These are phyloP conservation scores for Rutstroemia sp. DNA, from an alignment of 2,329 filamentous ascomycete genomes.

Conservation along the genomic window DNA sequence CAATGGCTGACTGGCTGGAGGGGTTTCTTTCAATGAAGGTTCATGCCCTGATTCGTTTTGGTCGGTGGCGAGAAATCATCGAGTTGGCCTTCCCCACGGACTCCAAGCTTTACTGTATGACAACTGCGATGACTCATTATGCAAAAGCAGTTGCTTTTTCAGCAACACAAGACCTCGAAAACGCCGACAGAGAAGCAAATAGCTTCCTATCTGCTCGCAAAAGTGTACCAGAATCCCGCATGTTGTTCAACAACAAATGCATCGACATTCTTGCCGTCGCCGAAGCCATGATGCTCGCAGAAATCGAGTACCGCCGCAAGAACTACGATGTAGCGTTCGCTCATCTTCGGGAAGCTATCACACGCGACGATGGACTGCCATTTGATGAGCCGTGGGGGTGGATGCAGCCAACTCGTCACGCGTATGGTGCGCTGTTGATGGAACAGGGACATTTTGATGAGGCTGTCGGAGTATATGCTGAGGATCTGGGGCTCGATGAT, in stretches of 20 bases:
- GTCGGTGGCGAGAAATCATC: conserved; percentile 61
- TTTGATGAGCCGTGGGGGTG: conserved; percentile 74
- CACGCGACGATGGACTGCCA: conserved; percentile 53
- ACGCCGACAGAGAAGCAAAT: conserved; percentile 44
- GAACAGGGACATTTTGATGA: conserved; percentile 55
- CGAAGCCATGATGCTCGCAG: conserved; percentile 61
- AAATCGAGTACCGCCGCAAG: conserved; percentile 60
- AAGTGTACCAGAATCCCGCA: conserved; percentile 50
- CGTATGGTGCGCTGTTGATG: conserved; percentile 60
- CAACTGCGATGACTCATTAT: conserved; percentile 61
- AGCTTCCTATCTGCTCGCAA: conserved; percentile 45
- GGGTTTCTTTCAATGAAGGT: conserved; percentile 59
- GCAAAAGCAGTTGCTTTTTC: conserved; percentile 61
- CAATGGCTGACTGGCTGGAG: conserved; percentile 76
- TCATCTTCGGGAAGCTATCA: conserved; percentile 49
- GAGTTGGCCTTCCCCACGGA: conserved; percentile 50
- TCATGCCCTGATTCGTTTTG: conserved; percentile 68
- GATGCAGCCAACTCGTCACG: conserved; percentile 70
- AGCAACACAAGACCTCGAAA: conserved; percentile 44
- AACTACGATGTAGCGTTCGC: conserved; percentile 52
- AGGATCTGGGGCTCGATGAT: conserved; percentile 53
- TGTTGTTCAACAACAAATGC: conserved; percentile 62
- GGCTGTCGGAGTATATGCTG: conserved; percentile 49
- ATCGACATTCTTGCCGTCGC: conserved; percentile 56
- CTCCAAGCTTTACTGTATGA: conserved; percentile 55